phyloP scores from a whole-genome alignment of 164 flowering plant species.

The Liquidambar formosana region DNA sequence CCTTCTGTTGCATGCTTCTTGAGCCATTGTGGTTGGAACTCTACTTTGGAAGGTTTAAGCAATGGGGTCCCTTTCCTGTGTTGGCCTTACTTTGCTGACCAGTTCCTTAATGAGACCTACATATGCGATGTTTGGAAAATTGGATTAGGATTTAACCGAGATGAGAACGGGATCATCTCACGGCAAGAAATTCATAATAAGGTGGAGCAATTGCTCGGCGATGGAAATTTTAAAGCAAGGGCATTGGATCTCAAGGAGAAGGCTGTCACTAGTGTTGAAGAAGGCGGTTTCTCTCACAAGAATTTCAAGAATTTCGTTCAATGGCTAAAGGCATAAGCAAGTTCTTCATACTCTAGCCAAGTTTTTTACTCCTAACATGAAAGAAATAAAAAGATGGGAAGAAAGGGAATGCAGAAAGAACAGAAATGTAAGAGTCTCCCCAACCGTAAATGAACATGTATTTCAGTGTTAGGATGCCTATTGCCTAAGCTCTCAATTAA shows the following conservation, averaged over 20 bases:
- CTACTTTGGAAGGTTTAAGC: constrained; percentile 19
- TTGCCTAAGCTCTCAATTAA: no score
- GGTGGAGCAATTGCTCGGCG: constrained; percentile 5
- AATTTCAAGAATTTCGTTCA: constrained; percentile 4
- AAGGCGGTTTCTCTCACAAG: neutral
- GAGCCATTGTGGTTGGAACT: constrained; percentile 25
- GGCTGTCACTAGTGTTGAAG: neutral
- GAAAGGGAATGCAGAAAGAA: no score
- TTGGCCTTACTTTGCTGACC: constrained; percentile 22
- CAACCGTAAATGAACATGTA: no score
- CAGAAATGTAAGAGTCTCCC: no score
- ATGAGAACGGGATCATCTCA: neutral
- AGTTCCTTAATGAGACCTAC: constrained; percentile 12
- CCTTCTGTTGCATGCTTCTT: constrained; percentile 19
- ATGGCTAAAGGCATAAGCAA: constrained; percentile 1
- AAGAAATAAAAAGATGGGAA: no score
- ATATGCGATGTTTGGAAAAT: neutral
- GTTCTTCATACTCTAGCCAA: no score
- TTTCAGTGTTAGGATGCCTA: no score
- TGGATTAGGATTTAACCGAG: neutral
- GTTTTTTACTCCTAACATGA: no score
- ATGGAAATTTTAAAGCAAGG: neutral
- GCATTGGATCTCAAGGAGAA: neutral
- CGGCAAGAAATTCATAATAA: constrained; percentile 1
- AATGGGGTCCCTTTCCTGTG: constrained; percentile 21